These are phyloP conservation scores for Lactarius trivialis DNA, from an alignment of 768 basidiomycete genomes.

Conservation along the genomic window DNA sequence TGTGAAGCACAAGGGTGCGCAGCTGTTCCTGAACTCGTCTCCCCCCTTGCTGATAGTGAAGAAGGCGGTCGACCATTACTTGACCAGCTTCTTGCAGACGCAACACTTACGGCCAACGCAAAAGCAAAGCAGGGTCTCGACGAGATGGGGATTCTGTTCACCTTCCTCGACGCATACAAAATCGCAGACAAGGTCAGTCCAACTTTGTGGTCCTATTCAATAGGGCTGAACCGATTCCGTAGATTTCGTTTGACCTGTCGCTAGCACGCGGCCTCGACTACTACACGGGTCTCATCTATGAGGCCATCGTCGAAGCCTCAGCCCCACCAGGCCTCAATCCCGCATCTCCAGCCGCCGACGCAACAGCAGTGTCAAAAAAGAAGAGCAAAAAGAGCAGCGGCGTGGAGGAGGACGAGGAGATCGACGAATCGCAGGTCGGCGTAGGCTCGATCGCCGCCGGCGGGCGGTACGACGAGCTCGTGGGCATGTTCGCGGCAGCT, in stretches of 20 bases:
- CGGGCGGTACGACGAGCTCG: slow-evolving; percentile 92
- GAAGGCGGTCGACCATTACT: slow-evolving; percentile 76
- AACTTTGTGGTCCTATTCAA: neutral
- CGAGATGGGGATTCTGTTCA: slow-evolving; percentile 85
- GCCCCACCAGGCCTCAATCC: slow-evolving; percentile 76
- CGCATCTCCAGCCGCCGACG: slow-evolving; percentile 1
- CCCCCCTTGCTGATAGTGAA: neutral
- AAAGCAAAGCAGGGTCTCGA: slow-evolving; percentile 75
- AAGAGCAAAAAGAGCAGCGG: slow-evolving; percentile 38
- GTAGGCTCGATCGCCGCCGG: slow-evolving; percentile 99
- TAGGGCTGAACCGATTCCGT: neutral
- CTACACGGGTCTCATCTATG: slow-evolving; percentile 98
- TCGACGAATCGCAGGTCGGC: slow-evolving; percentile 89
- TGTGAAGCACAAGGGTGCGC: slow-evolving; percentile 84
- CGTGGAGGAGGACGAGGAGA: slow-evolving; percentile 64
- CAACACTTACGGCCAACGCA: slow-evolving; percentile 56
- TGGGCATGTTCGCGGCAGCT: slow-evolving; percentile 82
- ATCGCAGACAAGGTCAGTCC: slow-evolving; percentile 65
- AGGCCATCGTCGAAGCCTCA: slow-evolving; percentile 89
- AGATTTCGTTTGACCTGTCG: slow-evolving; percentile 96
- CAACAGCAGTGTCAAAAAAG: slow-evolving; percentile 33
- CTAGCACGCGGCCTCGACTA: slow-evolving; percentile 97
- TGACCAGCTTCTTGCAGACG: slow-evolving; percentile 58
- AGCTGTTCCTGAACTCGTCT: neutral
- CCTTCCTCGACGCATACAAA: slow-evolving; percentile 72